Conservation (phyloP, 2,329 filamentous ascomycete species). For the Dryadomyces sulphureus region DNA sequence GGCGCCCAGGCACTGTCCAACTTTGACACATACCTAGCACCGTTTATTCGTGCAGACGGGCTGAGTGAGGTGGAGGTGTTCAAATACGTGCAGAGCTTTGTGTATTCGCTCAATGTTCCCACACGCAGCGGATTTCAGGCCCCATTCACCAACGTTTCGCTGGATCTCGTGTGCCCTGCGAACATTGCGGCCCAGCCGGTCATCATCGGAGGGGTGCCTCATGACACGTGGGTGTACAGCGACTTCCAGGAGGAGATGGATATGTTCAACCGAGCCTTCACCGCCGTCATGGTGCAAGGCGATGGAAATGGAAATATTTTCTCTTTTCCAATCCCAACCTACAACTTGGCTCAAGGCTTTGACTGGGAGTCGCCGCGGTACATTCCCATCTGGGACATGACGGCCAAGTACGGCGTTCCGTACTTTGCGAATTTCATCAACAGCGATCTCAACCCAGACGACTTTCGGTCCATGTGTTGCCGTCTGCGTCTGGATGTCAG, state of each 20-base stretch:
- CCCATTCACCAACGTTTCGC: neutral
- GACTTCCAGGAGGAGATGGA: constrained; percentile 1
- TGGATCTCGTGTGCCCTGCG: neutral
- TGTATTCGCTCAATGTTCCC: constrained; percentile 1
- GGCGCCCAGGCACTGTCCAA: neutral
- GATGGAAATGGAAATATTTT: constrained; percentile 1
- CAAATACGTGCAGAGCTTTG: constrained; percentile 1
- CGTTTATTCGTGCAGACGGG: neutral
- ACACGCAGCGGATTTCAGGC: constrained; percentile 1
- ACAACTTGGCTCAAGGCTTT: neutral
- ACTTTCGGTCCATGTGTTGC: constrained; percentile 1
- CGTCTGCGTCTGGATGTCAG: neutral
- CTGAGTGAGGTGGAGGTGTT: neutral
- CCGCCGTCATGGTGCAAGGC: neutral
- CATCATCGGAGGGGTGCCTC: neutral
- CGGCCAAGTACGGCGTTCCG: constrained; percentile 1
- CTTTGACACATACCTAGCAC: constrained; percentile 1
- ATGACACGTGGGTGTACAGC: neutral
- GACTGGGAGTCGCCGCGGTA: neutral
- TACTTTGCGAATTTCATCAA: constrained; percentile 2
- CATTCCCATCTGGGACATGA: constrained; percentile 1
- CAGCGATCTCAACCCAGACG: constrained; percentile 1
- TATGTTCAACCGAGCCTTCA: neutral
- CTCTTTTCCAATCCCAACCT: neutral
- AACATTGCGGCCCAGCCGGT: neutral